phyloP scores from a whole-genome alignment of 2,329 filamentous ascomycete species.

The Sporothrix inflata region DNA sequence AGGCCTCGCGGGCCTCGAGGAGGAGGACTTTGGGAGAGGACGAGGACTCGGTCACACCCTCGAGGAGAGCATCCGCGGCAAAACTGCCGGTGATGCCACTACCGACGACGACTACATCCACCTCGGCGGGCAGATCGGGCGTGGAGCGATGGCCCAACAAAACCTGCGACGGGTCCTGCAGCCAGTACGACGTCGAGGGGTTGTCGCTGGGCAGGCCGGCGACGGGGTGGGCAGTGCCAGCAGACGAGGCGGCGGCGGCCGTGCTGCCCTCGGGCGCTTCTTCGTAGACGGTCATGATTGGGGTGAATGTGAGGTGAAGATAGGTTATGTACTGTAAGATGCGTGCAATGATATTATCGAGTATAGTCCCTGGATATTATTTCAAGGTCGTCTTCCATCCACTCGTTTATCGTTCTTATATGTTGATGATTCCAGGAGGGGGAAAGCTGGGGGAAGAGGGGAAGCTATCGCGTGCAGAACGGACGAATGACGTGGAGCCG shows the following conservation, averaged over 20 bases:
- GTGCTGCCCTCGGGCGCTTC: conserved; percentile 34
- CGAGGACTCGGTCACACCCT: too few species aligned
- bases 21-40: conserved; percentile 65
- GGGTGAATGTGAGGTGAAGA: not conserved
- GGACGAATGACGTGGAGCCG: conserved; percentile 13
- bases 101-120: conserved; percentile 73
- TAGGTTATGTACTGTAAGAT: too few species aligned
- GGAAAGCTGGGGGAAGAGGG: not conserved
- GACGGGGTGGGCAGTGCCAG: conserved; percentile 11
- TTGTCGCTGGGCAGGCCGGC: conserved; percentile 62
- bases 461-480: conserved; percentile 7
- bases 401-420: not conserved
- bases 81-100: conserved; percentile 78
- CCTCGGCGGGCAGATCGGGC: conserved; percentile 59
- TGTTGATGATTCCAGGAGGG: not conserved
- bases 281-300: conserved; percentile 35
- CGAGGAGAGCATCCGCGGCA: conserved; percentile 65
- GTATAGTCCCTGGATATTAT: not conserved
- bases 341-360: too few species aligned
- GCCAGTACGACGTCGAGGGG: conserved; percentile 74
- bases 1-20: conserved; percentile 78
- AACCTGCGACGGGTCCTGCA: conserved; percentile 64
- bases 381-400: too few species aligned
- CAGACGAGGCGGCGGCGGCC: not conserved
- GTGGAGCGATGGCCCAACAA: conserved; percentile 72